These are phyloP conservation scores for Staphylotrichum longicolle DNA, from an alignment of 495 filamentous ascomycete species.

Conservation along the genomic window DNA sequence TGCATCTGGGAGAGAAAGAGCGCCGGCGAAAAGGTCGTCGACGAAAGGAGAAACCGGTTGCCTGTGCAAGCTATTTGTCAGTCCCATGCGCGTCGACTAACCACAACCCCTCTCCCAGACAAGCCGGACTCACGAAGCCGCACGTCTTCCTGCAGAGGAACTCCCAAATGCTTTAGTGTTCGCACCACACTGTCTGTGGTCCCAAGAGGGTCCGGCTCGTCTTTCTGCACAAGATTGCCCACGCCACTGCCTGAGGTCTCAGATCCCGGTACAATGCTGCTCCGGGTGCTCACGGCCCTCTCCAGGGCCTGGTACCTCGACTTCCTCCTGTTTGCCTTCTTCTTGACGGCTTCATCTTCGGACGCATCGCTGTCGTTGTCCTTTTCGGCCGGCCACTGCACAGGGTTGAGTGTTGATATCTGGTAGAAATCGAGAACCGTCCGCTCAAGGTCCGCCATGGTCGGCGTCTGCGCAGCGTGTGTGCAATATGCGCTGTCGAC, in stretches of 20 bases:
- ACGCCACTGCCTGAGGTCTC: constrained; percentile 64
- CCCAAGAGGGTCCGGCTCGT: constrained; percentile 90
- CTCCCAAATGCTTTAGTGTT: constrained; percentile 67
- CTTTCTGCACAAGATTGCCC: constrained; percentile 75
- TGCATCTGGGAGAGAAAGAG: constrained; percentile 92
- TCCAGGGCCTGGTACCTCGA: constrained; percentile 84
- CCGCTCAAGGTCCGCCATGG: constrained; percentile 62
- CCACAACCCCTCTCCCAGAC: not conserved
- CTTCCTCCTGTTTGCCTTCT: constrained; percentile 59
- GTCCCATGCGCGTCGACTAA: not conserved
- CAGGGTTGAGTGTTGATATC: constrained; percentile 72
- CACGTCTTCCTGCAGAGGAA: constrained; percentile 82
- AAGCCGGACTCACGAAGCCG: constrained; percentile 60
- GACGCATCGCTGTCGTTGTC: constrained; percentile 64
- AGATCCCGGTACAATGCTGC: constrained; percentile 63
- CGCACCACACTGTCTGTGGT: constrained; percentile 78
- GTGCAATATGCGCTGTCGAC: not conserved
- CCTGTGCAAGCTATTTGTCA: constrained; percentile 43
- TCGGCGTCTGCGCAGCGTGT: not conserved
- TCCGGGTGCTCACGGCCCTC: constrained; percentile 63
- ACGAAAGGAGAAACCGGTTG: constrained; percentile 90
- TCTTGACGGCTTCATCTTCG: constrained; percentile 58
- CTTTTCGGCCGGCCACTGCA: constrained; percentile 82
- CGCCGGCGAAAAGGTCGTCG: constrained; percentile 89
- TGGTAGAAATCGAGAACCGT: constrained; percentile 88